Percentiles rank a stretch among this genome's conserved stretches.
Conservation (phyloP, 176 grass and related monocot genomes). For the Urochloa ruziziensis region DNA sequence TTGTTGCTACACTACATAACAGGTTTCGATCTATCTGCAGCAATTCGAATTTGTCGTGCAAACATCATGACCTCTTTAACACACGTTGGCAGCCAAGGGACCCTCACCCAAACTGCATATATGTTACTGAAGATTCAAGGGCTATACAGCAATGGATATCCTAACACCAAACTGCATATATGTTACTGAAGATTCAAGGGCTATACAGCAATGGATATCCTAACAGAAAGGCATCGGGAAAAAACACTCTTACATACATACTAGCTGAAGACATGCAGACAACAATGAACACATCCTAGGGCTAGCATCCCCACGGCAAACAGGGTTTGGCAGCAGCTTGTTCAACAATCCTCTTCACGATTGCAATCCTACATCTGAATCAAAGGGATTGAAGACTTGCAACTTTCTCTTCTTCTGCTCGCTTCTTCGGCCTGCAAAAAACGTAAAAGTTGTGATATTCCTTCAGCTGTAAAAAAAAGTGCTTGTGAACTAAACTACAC, state of each 20-base stretch:
- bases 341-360: neutral
- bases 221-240: too few species aligned
- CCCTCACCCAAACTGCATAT: neutral
- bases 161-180: too few species aligned
- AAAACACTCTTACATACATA: neutral
- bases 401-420: constrained; percentile 40
- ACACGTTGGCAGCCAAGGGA: neutral
- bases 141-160: too few species aligned
- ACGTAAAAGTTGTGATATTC: neutral
- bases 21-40: too few species aligned
- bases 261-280: neutral
- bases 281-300: neutral
- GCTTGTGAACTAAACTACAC: neutral
- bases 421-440: constrained; percentile 46
- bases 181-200: too few species aligned
- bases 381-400: constrained; percentile 33
- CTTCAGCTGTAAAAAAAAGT: neutral
- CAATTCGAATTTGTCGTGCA: too few species aligned
- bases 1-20: too few species aligned
- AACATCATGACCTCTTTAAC: too few species aligned
- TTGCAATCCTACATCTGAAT: neutral
- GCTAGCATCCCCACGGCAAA: neutral
- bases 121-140: neutral
- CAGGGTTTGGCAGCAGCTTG: neutral
- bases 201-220: too few species aligned